These are phyloP conservation scores for Phlebopus sp. DNA, from an alignment of 1,284 basidiomycete genomes.

Conservation along the genomic window DNA sequence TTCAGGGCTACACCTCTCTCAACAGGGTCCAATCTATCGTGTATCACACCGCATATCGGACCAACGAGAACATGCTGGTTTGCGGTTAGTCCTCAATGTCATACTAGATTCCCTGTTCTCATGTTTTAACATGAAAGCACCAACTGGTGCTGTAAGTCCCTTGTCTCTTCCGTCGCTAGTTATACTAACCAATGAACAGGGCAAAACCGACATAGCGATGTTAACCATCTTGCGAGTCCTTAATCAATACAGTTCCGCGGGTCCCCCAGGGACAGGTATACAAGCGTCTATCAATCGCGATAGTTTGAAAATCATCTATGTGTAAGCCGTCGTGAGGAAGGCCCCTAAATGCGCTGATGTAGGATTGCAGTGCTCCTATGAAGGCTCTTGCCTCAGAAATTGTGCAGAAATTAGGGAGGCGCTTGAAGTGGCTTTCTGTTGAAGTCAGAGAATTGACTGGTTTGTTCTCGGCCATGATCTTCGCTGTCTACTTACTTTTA, in stretches of 20 bases:
- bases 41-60: constrained; percentile 88
- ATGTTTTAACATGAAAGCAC: constrained; percentile 52
- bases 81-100: constrained; percentile 66
- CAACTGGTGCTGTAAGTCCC: constrained; percentile 85
- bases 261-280: constrained; percentile 37
- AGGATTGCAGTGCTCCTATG: constrained; percentile 80
- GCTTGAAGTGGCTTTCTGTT: constrained; percentile 89
- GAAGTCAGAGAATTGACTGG: constrained; percentile 91
- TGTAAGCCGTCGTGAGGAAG: constrained; percentile 50
- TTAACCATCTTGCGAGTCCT: constrained; percentile 89
- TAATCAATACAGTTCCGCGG: constrained; percentile 59
- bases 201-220: constrained; percentile 99
- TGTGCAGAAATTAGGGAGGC: constrained; percentile 87
- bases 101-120: constrained; percentile 1
- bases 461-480: constrained; percentile 21
- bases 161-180: background rate
- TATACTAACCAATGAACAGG: constrained; percentile 46
- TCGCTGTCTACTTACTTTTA: constrained; percentile 1
- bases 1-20: constrained; percentile 81
- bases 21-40: constrained; percentile 97
- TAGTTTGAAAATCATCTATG: constrained; percentile 96
- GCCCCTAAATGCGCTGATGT: background rate
- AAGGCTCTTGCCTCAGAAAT: constrained; percentile 97
- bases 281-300: constrained; percentile 62
- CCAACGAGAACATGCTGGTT: constrained; percentile 96